Base-by-base conservation (phyloP, 768 basidiomycete species). In the Termitomyces sp. region DNA sequence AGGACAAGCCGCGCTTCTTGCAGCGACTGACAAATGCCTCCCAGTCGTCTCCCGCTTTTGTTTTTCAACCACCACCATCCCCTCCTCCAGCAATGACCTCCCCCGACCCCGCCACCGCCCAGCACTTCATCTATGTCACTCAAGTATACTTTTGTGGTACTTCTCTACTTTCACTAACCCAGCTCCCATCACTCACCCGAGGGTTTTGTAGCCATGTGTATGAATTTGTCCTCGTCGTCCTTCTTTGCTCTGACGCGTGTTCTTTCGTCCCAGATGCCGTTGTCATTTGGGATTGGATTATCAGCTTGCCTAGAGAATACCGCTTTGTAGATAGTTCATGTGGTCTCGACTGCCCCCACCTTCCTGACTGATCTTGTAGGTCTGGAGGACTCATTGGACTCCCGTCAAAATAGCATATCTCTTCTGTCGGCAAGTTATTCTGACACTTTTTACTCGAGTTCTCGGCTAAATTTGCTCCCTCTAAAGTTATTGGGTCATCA, bases 121-220 rank as follows among this genome's bases (percentile, higher is more conserved):
- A 87, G 66, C 82, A 90, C 72, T 91, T 91, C 73, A 90, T 92
- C 74, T 90, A 88, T 76, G 85, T 90, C 72, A 82, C 82, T 74
- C 90, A 92, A 76, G 83, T 91, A 72, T 90, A 91, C 79, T 92
- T 92, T 75, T 92, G 90, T 79, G 89, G 91, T 92, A 73, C 76
- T 89, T 84, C 66, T 61, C 66, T 50, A 66, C 61, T 64, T 61
- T 61, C 68, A 63, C 60, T 48, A 58, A 65, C 50, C 67, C 64
- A 33, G 54, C 57, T 64, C 58, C 52, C 57, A 63, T 65, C 73
- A 63, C 71, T 77, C 65, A 75, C 40, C 69, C 67, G 63, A 67
- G 67, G 67, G 62, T 60, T 67, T 73, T 66, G 64, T 68, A 91
- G 89, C 88, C 70, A 89, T 90, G 88, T 90, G 88, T 89, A 82